Conservation (phyloP, 148 eudicot species). For the Beta vulgaris region DNA sequence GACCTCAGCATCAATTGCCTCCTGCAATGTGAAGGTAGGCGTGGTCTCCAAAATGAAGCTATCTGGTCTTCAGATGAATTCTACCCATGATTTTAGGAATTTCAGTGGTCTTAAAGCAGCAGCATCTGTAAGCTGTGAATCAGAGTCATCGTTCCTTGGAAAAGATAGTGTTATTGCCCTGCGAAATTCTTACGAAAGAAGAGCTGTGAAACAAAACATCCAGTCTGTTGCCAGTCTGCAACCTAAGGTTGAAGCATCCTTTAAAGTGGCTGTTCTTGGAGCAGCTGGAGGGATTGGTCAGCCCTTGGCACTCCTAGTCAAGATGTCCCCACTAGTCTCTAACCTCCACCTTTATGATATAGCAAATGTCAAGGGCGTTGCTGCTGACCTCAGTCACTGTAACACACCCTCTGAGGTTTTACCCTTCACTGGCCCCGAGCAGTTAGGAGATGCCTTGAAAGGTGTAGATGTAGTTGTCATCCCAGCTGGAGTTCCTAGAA, state of each 20-base stretch:
- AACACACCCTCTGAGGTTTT: constrained; percentile 74
- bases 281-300: constrained; percentile 92
- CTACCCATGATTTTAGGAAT: constrained; percentile 18
- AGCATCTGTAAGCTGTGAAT: constrained; percentile 22
- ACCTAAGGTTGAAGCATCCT: constrained; percentile 31
- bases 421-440: constrained; percentile 69
- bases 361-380: constrained; percentile 92
- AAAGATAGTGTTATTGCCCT: constrained; percentile 20
- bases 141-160: constrained; percentile 29
- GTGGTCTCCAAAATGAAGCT: constrained; percentile 21
- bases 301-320: constrained; percentile 70
- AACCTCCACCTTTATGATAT: constrained; percentile 74
- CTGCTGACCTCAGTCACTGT: constrained; percentile 94
- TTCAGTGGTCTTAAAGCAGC: constrained; percentile 36
- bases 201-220: constrained; percentile 14
- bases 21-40: constrained; percentile 26
- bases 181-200: constrained; percentile 26
- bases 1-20: constrained; percentile 19
- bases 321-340: constrained; percentile 89
- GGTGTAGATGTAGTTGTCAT: constrained; percentile 78
- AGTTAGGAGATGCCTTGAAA: constrained; percentile 56
- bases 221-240: constrained; percentile 15
- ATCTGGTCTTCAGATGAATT: constrained; percentile 23
- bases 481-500: constrained; percentile 93
- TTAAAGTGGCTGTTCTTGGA: constrained; percentile 86